phyloP scores from a whole-genome alignment of 2,329 filamentous ascomycete genomes.

The Chaetomiaceae sp. region DNA sequence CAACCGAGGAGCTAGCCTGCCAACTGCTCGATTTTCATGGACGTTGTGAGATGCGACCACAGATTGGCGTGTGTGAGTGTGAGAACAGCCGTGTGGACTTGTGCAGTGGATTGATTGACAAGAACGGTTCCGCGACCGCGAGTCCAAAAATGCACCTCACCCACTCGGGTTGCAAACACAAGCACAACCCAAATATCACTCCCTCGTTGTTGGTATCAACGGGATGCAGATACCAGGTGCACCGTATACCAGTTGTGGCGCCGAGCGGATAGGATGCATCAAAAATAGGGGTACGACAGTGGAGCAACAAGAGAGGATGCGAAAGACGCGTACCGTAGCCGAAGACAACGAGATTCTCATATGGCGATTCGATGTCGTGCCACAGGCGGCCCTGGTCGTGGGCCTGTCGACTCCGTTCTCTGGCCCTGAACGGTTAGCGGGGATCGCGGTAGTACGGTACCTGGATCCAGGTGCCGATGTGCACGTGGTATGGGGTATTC shows the following conservation, averaged over 20 bases:
- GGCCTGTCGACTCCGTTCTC: slow-evolving; percentile 14
- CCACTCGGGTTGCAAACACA: not conserved
- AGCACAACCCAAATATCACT: not conserved
- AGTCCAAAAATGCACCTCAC: no score
- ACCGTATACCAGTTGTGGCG: slow-evolving; percentile 2
- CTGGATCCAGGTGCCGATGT: no score
- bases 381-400: slow-evolving; percentile 13
- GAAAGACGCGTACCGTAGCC: slow-evolving; percentile 28
- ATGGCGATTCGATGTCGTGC: slow-evolving; percentile 22
- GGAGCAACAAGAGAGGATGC: slow-evolving; percentile 14
- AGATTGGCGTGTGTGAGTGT: not conserved
- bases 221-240: not conserved
- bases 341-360: slow-evolving; percentile 19
- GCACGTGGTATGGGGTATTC: no score
- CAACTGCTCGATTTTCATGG: not conserved
- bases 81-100: not conserved
- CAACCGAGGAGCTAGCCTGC: not conserved
- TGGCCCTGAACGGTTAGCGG: slow-evolving; percentile 23
- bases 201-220: not conserved
- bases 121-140: not conserved
- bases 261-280: slow-evolving; percentile 7
- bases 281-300: slow-evolving; percentile 8
- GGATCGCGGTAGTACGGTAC: slow-evolving; percentile 23
- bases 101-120: slow-evolving; percentile 1
- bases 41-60: not conserved